Conservation (phyloP, 139 green algal genomes). For the Gonium pectorale region DNA sequence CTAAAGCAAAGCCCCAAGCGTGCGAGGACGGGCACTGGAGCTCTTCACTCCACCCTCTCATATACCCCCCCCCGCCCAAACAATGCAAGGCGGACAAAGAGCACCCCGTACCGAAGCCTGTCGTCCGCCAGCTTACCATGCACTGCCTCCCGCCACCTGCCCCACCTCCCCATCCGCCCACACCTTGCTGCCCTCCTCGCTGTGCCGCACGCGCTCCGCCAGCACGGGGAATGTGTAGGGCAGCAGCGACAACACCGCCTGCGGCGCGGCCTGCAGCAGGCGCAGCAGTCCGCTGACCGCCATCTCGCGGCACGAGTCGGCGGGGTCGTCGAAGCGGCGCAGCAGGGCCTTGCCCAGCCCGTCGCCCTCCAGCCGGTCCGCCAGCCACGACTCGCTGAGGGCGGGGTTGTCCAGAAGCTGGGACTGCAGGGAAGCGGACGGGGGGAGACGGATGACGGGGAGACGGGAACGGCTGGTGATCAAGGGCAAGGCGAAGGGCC, state of each 20-base stretch:
- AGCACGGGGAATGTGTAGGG: constrained; percentile 70
- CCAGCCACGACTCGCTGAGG: constrained; percentile 12
- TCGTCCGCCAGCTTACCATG: not conserved
- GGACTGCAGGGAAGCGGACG: not conserved
- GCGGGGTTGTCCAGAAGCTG: constrained; percentile 25
- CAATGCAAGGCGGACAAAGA: too few species aligned
- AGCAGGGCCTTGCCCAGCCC: constrained; percentile 65
- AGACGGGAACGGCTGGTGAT: too few species aligned
- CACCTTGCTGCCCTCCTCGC: constrained; percentile 24
- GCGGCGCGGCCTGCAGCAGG: constrained; percentile 46
- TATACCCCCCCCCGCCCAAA: too few species aligned
- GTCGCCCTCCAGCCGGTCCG: constrained; percentile 19
- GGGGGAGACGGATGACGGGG: too few species aligned
- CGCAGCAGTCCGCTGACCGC: constrained; percentile 48
- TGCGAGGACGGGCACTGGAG: too few species aligned
- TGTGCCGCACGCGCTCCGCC: constrained; percentile 52
- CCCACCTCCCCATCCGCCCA: too few species aligned
- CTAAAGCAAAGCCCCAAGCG: too few species aligned
- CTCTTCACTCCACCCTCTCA: too few species aligned
- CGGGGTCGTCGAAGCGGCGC: constrained; percentile 60
- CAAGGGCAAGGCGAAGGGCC: too few species aligned
- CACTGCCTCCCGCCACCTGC: not conserved
- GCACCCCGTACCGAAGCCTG: too few species aligned
- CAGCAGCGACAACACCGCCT: constrained; percentile 59
- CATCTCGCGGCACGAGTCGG: constrained; percentile 53